A percentile compares a stretch with the other conserved stretches of the same genome.
phyloP scores from a whole-genome alignment of 1,284 basidiomycete species.

The Sparassis latifolia region DNA sequence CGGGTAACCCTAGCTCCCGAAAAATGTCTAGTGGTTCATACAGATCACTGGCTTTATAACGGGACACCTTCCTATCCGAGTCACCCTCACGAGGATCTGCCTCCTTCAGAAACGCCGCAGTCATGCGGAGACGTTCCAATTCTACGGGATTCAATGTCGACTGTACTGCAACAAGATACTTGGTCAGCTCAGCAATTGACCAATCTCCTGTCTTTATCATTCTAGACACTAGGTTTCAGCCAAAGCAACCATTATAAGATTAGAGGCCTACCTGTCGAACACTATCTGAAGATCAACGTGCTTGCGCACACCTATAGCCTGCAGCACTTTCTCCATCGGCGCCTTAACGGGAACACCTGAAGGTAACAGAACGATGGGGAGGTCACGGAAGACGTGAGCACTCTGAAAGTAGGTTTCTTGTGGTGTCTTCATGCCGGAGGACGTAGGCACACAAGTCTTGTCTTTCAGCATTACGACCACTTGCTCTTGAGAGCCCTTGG shows the following conservation, averaged over 20 bases:
- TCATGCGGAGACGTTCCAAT: conserved; percentile 67
- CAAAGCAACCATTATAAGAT: not conserved
- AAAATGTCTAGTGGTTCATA: conserved; percentile 83
- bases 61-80: conserved; percentile 28
- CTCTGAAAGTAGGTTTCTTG: conserved; percentile 84
- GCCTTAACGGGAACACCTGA: conserved; percentile 67
- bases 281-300: conserved; percentile 89
- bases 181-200: conserved; percentile 74
- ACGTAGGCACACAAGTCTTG: conserved; percentile 81
- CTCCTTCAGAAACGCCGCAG: conserved; percentile 78
- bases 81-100: conserved; percentile 24
- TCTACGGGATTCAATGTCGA: conserved; percentile 67
- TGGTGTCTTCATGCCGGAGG: conserved; percentile 70
- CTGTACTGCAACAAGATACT: conserved; percentile 86
- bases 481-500: conserved; percentile 51
- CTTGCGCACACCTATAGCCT: conserved; percentile 79
- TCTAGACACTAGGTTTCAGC: conserved; percentile 32
- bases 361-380: conserved; percentile 77
- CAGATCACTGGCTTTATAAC: conserved; percentile 64
- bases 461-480: conserved; percentile 53
- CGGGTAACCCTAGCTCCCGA: conserved; percentile 69
- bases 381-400: conserved; percentile 84
- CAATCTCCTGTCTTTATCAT: conserved; percentile 84
- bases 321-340: conserved; percentile 70
- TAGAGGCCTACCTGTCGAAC: conserved; percentile 60